Conservation (phyloP, 1,284 basidiomycete species). For the Pseudozyma pruni region DNA sequence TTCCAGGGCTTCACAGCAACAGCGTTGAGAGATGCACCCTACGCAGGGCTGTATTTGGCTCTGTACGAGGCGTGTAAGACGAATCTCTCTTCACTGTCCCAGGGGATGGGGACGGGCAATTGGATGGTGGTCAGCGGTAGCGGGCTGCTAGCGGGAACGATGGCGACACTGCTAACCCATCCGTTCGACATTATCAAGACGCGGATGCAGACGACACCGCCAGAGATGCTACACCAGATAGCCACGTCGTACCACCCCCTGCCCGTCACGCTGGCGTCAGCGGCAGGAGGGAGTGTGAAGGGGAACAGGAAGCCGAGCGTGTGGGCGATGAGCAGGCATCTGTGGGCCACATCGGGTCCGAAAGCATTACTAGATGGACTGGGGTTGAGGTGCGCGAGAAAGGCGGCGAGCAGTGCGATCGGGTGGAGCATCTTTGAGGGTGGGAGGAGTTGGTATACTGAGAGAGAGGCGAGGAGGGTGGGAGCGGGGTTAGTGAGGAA, state of each 20-base stretch:
- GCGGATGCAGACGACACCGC: constrained; percentile 62
- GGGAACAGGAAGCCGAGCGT: constrained; percentile 15
- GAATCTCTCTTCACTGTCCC: constrained; percentile 30
- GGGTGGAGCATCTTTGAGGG: constrained; percentile 66
- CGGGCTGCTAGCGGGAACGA: constrained; percentile 58
- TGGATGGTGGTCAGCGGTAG: constrained; percentile 56
- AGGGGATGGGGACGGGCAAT: constrained; percentile 42
- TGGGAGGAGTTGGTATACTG: constrained; percentile 48
- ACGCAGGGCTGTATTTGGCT: constrained; percentile 91
- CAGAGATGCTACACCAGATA: constrained; percentile 20
- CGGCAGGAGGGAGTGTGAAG: neutral
- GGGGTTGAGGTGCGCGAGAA: constrained; percentile 61
- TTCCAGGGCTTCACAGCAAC: constrained; percentile 90
- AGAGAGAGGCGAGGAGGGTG: constrained; percentile 21
- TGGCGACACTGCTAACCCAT: constrained; percentile 65
- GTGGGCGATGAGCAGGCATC: constrained; percentile 44
- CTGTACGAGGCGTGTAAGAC: constrained; percentile 75
- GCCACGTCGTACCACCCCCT: constrained; percentile 6
- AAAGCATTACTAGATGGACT: constrained; percentile 62
- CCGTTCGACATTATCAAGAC: constrained; percentile 68
- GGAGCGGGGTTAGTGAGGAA: neutral
- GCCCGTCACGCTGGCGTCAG: neutral
- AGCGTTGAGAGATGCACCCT: constrained; percentile 91
- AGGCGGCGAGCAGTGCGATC: constrained; percentile 64
- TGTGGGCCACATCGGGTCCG: constrained; percentile 34